These are phyloP conservation scores for Aspergillus carlsbadensis DNA, from an alignment of 495 filamentous ascomycete genomes.

Conservation along the genomic window DNA sequence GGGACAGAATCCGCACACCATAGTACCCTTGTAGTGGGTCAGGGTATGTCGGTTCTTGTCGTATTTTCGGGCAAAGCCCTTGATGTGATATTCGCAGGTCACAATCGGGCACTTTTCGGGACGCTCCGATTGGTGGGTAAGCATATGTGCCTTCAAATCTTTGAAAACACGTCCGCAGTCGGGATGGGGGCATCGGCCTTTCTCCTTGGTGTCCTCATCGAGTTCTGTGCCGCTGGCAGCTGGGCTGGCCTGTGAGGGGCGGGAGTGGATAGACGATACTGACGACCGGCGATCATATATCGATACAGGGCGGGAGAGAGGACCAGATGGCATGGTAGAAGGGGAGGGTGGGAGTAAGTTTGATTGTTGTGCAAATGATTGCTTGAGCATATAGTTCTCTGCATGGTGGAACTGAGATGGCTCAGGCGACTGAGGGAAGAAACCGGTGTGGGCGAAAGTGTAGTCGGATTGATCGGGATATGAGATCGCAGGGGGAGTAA, in stretches of 20 bases:
- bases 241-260: slow-evolving; percentile 53
- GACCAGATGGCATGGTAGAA: slow-evolving; percentile 30
- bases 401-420: slow-evolving; percentile 31
- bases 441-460: slow-evolving; percentile 25
- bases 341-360: slow-evolving; percentile 37
- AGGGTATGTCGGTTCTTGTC: slow-evolving; percentile 98
- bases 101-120: slow-evolving; percentile 96
- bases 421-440: slow-evolving; percentile 35
- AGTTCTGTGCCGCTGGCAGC: slow-evolving; percentile 50
- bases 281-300: slow-evolving; percentile 52
- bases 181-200: slow-evolving; percentile 75
- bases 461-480: slow-evolving; percentile 34
- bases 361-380: slow-evolving; percentile 28
- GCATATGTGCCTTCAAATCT: slow-evolving; percentile 91
- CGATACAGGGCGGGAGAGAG: slow-evolving; percentile 37
- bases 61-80: slow-evolving; percentile 96
- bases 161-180: slow-evolving; percentile 92
- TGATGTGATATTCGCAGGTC: slow-evolving; percentile 91
- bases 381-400: slow-evolving; percentile 29
- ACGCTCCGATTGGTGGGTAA: slow-evolving; percentile 90
- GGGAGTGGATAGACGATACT: slow-evolving; percentile 55
- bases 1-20: slow-evolving; percentile 98
- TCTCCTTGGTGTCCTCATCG: slow-evolving; percentile 63
- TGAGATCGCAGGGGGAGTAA: slow-evolving; percentile 33
- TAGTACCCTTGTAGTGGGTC: slow-evolving; percentile 98